These are phyloP conservation scores for Hippophae gyantsensis DNA, from an alignment of 306 rosid species.

Conservation along the genomic window DNA sequence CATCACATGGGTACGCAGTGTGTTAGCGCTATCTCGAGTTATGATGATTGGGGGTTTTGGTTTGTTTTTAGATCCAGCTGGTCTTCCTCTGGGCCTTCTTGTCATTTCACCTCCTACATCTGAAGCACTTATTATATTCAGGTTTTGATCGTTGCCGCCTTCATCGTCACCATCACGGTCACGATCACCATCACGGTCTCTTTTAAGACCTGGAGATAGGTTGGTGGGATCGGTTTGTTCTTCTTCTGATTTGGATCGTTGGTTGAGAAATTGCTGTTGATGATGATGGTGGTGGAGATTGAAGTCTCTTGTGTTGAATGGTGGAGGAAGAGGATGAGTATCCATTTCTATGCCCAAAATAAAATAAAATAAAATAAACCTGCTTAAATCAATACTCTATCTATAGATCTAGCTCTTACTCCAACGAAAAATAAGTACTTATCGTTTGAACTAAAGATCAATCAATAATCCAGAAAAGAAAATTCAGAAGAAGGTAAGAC, in stretches of 20 bases:
- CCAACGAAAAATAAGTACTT: too few species aligned
- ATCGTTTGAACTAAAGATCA: too few species aligned
- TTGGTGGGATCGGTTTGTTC: constrained; percentile 72
- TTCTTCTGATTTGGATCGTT: constrained; percentile 52
- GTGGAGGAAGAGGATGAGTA: constrained; percentile 83
- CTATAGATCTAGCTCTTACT: too few species aligned
- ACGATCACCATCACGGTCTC: constrained; percentile 40
- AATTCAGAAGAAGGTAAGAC: too few species aligned
- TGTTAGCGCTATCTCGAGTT: constrained; percentile 90
- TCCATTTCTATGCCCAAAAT: constrained; percentile 35
- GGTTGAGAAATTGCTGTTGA: constrained; percentile 43
- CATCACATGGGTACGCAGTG: constrained; percentile 86
- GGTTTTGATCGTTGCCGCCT: constrained; percentile 22
- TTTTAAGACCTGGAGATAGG: constrained; percentile 35
- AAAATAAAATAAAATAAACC: too few species aligned
- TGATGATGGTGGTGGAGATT: constrained; percentile 8
- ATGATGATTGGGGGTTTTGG: constrained; percentile 95
- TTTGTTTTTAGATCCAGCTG: constrained; percentile 93
- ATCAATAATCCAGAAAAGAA: too few species aligned
- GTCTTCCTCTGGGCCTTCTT: constrained; percentile 75
- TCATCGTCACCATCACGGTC: constrained; percentile 18
- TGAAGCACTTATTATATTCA: not conserved
- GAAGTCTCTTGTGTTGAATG: constrained; percentile 74
- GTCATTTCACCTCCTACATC: constrained; percentile 41
- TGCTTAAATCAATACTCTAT: too few species aligned